phyloP scores from a whole-genome alignment of 345 rosid genomes.

The Punica granatum region DNA sequence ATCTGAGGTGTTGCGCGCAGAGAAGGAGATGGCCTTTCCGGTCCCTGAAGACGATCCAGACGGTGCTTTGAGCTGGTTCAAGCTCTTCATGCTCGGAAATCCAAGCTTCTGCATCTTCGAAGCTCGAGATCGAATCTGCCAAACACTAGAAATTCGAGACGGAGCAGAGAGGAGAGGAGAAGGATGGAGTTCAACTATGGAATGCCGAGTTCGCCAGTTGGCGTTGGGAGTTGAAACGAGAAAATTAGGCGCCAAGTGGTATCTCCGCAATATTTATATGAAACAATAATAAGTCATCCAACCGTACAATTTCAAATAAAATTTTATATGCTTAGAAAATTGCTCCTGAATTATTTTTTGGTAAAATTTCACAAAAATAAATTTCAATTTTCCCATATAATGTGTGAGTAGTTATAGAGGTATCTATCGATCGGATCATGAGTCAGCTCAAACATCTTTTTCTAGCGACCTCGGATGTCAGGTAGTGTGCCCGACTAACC shows the following conservation, averaged over 20 bases:
- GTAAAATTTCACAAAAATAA: too few relatives aligned
- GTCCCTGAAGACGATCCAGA: constrained; percentile 31
- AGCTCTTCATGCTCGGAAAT: constrained; percentile 56
- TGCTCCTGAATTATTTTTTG: too few relatives aligned
- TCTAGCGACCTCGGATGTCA: too few relatives aligned
- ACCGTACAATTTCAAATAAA: too few relatives aligned
- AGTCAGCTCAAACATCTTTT: too few relatives aligned
- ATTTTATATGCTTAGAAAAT: too few relatives aligned
- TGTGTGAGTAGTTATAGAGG: too few relatives aligned
- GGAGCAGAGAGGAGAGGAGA: constrained; percentile 4
- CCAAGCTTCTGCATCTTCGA: constrained; percentile 67
- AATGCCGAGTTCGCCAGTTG: too few relatives aligned
- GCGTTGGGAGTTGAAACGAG: not conserved
- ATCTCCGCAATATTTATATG: not conserved
- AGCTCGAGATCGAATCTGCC: not conserved
- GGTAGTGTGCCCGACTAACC: too few relatives aligned
- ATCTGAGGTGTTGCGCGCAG: constrained; percentile 47
- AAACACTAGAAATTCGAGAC: not conserved
- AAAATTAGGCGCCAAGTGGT: constrained; percentile 3
- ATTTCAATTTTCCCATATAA: too few relatives aligned
- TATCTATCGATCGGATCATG: too few relatives aligned
- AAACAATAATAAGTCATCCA: not conserved
- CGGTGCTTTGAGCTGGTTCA: constrained; percentile 51
- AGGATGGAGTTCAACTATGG: not conserved
- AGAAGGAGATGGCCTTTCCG: constrained; percentile 43